These are phyloP conservation scores for Xerocomellus amylosporus DNA, from an alignment of 768 basidiomycete genomes.

Conservation along the genomic window DNA sequence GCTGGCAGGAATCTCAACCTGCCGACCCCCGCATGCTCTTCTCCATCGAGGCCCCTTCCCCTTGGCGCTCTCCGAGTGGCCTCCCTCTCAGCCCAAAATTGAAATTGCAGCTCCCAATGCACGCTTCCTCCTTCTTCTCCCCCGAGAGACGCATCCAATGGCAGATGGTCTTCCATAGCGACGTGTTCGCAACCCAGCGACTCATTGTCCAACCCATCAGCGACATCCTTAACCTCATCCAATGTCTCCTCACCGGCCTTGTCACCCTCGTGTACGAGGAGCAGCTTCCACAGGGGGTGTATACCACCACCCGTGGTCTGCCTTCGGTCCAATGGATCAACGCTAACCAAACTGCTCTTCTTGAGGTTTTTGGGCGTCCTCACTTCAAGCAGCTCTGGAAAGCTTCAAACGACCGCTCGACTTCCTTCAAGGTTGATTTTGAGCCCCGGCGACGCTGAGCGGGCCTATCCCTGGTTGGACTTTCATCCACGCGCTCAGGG, in stretches of 20 bases:
- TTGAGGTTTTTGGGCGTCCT: conserved; percentile 68
- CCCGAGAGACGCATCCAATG: conserved; percentile 82
- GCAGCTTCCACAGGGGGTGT: conserved; percentile 61
- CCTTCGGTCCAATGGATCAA: conserved; percentile 78
- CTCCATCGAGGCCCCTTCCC: conserved; percentile 73
- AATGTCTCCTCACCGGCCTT: conserved; percentile 71
- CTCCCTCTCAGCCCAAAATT: conserved; percentile 75
- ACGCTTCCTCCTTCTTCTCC: conserved; percentile 83
- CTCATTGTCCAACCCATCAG: conserved; percentile 66
- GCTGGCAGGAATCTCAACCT: conserved; percentile 61
- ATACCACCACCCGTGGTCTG: conserved; percentile 73
- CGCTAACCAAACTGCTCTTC: conserved; percentile 61
- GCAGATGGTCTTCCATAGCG: conserved; percentile 87
- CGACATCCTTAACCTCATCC: conserved; percentile 65
- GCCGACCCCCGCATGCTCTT: conserved; percentile 73
- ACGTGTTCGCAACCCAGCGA: conserved; percentile 68
- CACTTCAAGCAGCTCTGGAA: conserved; percentile 72
- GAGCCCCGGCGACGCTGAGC: conserved; percentile 40
- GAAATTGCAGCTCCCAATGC: conserved; percentile 68
- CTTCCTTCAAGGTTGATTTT: conserved; percentile 73
- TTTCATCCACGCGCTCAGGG: conserved; percentile 9
- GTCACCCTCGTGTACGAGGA: conserved; percentile 76
- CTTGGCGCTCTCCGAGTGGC: conserved; percentile 73
- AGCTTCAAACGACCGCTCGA: conserved; percentile 68
- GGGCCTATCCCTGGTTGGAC: conserved; percentile 8